Base-by-base conservation (phyloP, 306 rosid genomes). In the Oxytropis ochrocephala region DNA sequence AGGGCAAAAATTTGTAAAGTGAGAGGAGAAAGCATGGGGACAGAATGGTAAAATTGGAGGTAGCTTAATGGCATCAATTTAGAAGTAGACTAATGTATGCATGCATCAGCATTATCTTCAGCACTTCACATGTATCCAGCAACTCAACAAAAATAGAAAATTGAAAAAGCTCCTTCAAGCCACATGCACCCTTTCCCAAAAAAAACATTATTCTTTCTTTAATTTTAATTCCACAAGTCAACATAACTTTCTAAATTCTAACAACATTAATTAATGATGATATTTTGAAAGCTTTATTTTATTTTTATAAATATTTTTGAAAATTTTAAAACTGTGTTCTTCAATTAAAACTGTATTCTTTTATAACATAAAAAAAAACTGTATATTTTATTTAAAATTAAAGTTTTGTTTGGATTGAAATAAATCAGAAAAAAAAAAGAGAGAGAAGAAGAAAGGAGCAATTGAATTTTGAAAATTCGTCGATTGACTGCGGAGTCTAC, bases 71-170 rank as follows among this genome's bases (percentile, higher is more conserved):
- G n/a, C n/a, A n/a, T n/a, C n/a, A n/a, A n/a, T n/a, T n/a, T n/a
- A n/a, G n/a, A n/a, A n/a, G n/a, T n/a, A n/a, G n/a, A n/a, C n/a
- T n/a, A n/a, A n/a, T n/a, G n/a, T n/a, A n/a, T n/a, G 2, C 2
- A 21, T 21, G 4, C 8, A 21, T 12, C 48, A 5, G 17, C 54
- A 52, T 77, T 74, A 52, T 70, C 64, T 51, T 64, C 12, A 17
- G 67, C 59, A 32, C 13, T 32, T 59, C 82, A 50, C 74, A 55
- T 61, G 70, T 7, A 73, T 73, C 73, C 50, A n/a, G 27, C 52
- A 60, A n/a, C 42, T 18, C 60, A 30, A 8, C 18, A 4, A 27
- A 14, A 70, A 9, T 6, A 8, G 14, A 35, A 41, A 24, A 55
- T 13, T 29, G 19, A 32, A 41, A 27, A 52, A 41, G 32, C 14